These are phyloP conservation scores for Penstemon newberryi DNA, from an alignment of 257 asterid genomes.

Conservation along the genomic window DNA sequence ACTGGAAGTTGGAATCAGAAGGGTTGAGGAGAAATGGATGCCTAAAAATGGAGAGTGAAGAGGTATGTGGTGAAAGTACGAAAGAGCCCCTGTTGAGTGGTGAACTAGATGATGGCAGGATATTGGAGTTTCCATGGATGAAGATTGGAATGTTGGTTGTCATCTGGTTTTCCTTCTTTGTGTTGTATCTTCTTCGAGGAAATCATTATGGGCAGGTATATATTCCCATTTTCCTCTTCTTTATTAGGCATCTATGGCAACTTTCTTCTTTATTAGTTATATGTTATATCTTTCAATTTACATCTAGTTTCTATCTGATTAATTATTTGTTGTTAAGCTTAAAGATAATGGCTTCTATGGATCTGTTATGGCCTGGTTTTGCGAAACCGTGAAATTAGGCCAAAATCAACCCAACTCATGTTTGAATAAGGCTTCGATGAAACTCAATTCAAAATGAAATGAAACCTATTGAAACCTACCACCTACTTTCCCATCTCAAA, in stretches of 20 bases:
- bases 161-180: slow-evolving; percentile 70
- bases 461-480: too few relatives aligned
- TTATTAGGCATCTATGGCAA: not conserved
- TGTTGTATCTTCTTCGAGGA: slow-evolving; percentile 79
- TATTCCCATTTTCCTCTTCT: not conserved
- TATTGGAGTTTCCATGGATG: slow-evolving; percentile 49
- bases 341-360: too few relatives aligned
- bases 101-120: slow-evolving; percentile 13
- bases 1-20: slow-evolving; percentile 66
- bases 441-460: too few relatives aligned
- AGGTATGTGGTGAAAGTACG: slow-evolving; percentile 18
- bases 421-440: too few relatives aligned
- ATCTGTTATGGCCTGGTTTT: too few relatives aligned
- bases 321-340: too few relatives aligned
- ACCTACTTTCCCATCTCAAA: too few relatives aligned
- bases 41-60: slow-evolving; percentile 32
- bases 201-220: slow-evolving; percentile 70
- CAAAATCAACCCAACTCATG: too few relatives aligned
- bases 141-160: slow-evolving; percentile 57
- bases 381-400: too few relatives aligned
- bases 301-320: too few relatives aligned
- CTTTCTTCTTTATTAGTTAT: too few relatives aligned
- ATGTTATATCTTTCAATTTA: too few relatives aligned
- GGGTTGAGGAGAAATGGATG: slow-evolving; percentile 22
- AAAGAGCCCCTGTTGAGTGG: slow-evolving; percentile 40